Conservation (phyloP, 306 rosid species). For the Acacia acuminata region DNA sequence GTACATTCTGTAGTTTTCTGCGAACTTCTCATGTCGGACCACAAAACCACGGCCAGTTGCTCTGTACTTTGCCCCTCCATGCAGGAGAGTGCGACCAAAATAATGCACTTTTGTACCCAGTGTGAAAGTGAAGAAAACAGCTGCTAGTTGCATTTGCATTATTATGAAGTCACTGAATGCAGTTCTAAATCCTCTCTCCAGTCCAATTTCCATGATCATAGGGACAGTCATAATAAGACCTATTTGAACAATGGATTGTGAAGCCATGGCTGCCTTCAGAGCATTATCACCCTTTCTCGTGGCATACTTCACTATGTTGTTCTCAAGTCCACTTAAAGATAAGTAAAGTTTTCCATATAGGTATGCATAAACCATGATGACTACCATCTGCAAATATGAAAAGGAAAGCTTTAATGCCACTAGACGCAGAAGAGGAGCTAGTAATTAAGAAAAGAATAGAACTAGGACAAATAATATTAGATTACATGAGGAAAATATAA, state of each 20-base stretch:
- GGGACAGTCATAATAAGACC: conserved; percentile 88
- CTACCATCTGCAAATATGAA: conserved; percentile 63
- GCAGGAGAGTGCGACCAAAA: conserved; percentile 89
- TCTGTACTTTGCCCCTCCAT: conserved; percentile 95
- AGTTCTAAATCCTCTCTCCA: conserved; percentile 93
- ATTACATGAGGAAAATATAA: background rate
- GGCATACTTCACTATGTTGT: conserved; percentile 64
- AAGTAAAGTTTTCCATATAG: conserved; percentile 86
- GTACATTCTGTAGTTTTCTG: conserved; percentile 93
- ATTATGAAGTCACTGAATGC: conserved; percentile 78
- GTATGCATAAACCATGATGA: conserved; percentile 72
- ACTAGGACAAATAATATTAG: conserved; percentile 1
- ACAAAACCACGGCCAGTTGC: conserved; percentile 99
- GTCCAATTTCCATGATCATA: conserved; percentile 97
- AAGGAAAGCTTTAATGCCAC: conserved; percentile 31
- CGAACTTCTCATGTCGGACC: conserved; percentile 90
- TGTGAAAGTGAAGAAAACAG: conserved; percentile 94
- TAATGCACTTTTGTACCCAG: conserved; percentile 90
- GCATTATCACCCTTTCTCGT: conserved; percentile 61
- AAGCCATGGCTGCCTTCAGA: conserved; percentile 75
- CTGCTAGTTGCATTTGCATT: conserved; percentile 93
- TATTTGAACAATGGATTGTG: conserved; percentile 84
- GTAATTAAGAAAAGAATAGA: background rate
- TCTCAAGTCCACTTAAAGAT: conserved; percentile 91
- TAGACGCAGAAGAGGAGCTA: conserved; percentile 10